Base-by-base conservation (phyloP, 2,329 filamentous ascomycete species). In the Xylariaceae sp. region DNA sequence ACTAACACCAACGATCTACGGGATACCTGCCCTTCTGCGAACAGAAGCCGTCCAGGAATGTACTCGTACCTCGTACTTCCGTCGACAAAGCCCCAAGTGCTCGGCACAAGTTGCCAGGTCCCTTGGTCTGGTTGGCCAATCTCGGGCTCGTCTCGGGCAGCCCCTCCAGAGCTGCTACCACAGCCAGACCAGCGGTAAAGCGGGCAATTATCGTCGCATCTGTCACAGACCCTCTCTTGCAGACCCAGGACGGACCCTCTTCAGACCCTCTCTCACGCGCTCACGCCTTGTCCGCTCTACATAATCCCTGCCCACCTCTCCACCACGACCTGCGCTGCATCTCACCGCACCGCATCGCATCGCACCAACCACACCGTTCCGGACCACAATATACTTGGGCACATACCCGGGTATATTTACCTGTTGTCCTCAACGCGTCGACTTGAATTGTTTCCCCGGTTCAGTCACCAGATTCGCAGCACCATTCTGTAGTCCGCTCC, bases 101-200 rank as follows among this genome's bases (percentile, higher is more conserved):
- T 30, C 5, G 23, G 23, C 23, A 30, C 23, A 42, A 42, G 9
- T 55, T 65, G 62, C 58, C 61, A 57, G 49, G 37, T 49, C 51
- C 60, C 59, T 51, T 34, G 54, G 56, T 61, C 56, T 34, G 54
- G 55, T 61, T 53, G 45, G 44, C 64, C 64, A 64, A 65, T 64
- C 58, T 59, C 47, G 50, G 51, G 42, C 45, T 50, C 42, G 42
- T 45, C 10, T 45, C 56, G 47, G 52, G 17, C 17, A 47, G 44
- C 56, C 58, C 61, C 57, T 56, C 58, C 55, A 51, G 13, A 48
- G 23, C 23, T 30, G 23, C 23, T 30, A 30, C 23, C 23, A 30
- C 23, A 30, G 13, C 47, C 30, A 47, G 50, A 51, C 37, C 30
- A 45, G 47, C 10, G 23, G 18, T 10, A 13, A 50, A 15, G 9